Conservation (phyloP, 2,329 filamentous ascomycete genomes). For the Tolypocladium amazonense region DNA sequence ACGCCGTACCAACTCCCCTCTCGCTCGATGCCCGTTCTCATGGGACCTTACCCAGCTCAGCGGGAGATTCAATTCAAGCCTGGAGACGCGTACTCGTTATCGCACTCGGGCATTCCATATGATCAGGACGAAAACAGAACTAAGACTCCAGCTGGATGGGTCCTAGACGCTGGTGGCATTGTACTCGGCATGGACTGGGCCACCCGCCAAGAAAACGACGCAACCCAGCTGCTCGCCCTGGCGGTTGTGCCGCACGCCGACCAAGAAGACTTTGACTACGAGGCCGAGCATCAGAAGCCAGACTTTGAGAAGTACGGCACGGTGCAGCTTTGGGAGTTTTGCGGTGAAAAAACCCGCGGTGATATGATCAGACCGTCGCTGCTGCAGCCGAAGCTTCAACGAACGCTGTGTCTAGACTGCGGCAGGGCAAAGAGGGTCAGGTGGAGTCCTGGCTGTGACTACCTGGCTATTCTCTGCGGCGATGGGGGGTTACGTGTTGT, state of each 20-base stretch:
- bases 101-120: constrained; percentile 18
- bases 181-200: constrained; percentile 44
- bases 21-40: constrained; percentile 19
- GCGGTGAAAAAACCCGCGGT: constrained; percentile 15
- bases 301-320: constrained; percentile 31
- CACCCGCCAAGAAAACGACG: constrained; percentile 20
- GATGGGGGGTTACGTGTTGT: constrained; percentile 41
- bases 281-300: constrained; percentile 23
- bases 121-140: constrained; percentile 11
- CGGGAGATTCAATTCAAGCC: constrained; percentile 18
- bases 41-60: constrained; percentile 20
- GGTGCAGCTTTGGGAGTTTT: constrained; percentile 43
- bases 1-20: constrained; percentile 15
- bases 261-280: constrained; percentile 30
- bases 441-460: constrained; percentile 42
- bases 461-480: constrained; percentile 36
- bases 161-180: constrained; percentile 43
- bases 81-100: constrained; percentile 13
- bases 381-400: constrained; percentile 25
- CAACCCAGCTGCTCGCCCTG: constrained; percentile 39
- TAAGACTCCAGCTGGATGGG: constrained; percentile 32
- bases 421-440: constrained; percentile 38
- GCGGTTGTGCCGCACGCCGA: constrained; percentile 40
- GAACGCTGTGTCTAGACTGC: constrained; percentile 37
- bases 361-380: constrained; percentile 23